phyloP scores from a whole-genome alignment of 805 yeast species.

The Hanseniaspora valbyensis region DNA sequence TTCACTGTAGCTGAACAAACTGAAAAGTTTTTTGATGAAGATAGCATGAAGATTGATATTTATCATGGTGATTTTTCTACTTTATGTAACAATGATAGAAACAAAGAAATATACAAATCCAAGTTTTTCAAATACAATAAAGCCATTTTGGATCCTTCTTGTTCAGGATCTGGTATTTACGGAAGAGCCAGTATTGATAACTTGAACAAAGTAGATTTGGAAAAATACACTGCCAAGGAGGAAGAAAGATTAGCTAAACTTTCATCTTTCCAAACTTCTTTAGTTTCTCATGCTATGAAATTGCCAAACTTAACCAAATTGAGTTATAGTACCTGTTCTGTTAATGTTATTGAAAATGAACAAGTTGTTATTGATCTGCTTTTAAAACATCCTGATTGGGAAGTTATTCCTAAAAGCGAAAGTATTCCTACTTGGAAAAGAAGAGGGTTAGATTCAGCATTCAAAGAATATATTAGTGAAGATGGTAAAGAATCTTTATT shows the following conservation, averaged over 20 bases:
- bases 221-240: conserved; percentile 17
- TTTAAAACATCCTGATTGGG: conserved; percentile 64
- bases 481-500: conserved; percentile 17
- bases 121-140: conserved; percentile 39
- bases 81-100: conserved; percentile 36
- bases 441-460: conserved; percentile 67
- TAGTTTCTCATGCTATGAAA: conserved; percentile 75
- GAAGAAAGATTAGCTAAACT: conserved; percentile 46
- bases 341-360: conserved; percentile 90
- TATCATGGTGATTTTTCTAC: conserved; percentile 35
- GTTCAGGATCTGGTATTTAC: conserved; percentile 95
- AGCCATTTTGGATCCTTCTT: conserved; percentile 87
- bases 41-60: conserved; percentile 36
- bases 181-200: conserved; percentile 63
- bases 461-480: conserved; percentile 38
- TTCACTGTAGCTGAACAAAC: conserved; percentile 18
- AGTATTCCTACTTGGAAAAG: conserved; percentile 80
- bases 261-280: conserved; percentile 76
- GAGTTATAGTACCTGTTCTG: conserved; percentile 91
- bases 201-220: conserved; percentile 16
- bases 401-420: conserved; percentile 41
- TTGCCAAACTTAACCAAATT: conserved; percentile 69
- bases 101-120: conserved; percentile 7
- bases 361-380: conserved; percentile 74
- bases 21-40: conserved; percentile 1